Base-by-base conservation (phyloP, 192 early-diverging fungal species). In the Chytriomyces sp. region DNA sequence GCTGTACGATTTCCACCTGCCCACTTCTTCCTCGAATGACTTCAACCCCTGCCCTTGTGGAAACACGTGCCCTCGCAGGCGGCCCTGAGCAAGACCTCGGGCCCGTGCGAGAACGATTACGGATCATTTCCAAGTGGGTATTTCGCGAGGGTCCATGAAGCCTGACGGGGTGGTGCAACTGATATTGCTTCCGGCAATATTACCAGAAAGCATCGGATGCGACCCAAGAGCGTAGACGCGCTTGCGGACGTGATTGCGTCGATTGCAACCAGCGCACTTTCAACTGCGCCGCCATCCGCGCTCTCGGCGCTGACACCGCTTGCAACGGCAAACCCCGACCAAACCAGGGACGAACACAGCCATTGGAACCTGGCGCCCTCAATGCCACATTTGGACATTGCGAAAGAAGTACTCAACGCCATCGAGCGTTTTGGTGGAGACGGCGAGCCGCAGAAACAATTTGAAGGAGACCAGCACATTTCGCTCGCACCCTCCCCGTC, bases 221-320 rank as follows among this genome's bases (percentile, higher is more conserved):
- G 68, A 26, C 38, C 68, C 55, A 70, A 70, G 56, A 57, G 53
- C 39, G 56, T 70, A 14, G 68, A 70, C 25, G 38, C 37, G 33
- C 68, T 70, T 8, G 12, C 25, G 10, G 68, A 70, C 38, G 68
- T 70, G 19, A 32, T 70, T 56, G 54, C 68, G 10, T 70, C 68
- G 1, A 39, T 55, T 5, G 49, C 66, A 31, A 32, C 49, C 14
- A 36, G 22, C 10, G 49, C 39, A 34, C 25, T 8, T 31, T 8
- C 4, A 32, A 10, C 65, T 25, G 19, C 7, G 26, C 39, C 68
- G 7, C 34, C 34, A 53, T 33, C 49, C 17, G 39, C 44, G 39
- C 14, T 62, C 32, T 62, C 63, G 7, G 8, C 66, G 1, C 5
- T 31, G 7, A 19, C 63, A 38, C 14, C 40, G 39, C 5, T 17